Evolutionary conservation across 139 green algal species (phyloP).

Genomic region (Nannochloris sp.): DNA sequence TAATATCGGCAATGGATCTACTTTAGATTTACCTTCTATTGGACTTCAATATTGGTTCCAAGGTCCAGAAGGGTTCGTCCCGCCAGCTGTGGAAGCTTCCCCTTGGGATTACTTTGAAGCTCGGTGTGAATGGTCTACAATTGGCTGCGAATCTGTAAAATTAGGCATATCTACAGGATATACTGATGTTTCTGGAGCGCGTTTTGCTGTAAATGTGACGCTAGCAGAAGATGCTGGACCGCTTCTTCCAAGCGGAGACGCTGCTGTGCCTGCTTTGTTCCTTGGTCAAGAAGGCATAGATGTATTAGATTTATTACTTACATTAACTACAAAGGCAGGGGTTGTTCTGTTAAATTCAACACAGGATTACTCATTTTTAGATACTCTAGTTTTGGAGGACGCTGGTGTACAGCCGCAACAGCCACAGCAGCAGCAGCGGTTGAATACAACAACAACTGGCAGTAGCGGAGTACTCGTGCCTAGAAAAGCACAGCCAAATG

Average conservation of each 20-base stretch:
- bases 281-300: conserved; percentile 7
- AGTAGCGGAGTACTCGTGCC: conserved; percentile 35
- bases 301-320: conserved; percentile 24
- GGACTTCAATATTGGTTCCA: conserved; percentile 59
- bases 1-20: conserved; percentile 30
- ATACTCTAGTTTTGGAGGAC: conserved; percentile 29
- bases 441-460: background rate
- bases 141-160: conserved; percentile 32
- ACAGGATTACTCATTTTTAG: conserved; percentile 53
- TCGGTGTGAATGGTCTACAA: conserved; percentile 26
- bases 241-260: conserved; percentile 17
- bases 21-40: conserved; percentile 23
- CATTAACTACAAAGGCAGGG: conserved; percentile 29
- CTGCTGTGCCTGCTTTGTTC: conserved; percentile 7
- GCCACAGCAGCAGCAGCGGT: background rate
- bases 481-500: conserved; percentile 36
- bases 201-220: conserved; percentile 41
- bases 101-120: conserved; percentile 1
- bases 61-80: background rate
- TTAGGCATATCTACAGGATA: conserved; percentile 32
- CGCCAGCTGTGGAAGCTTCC: background rate
- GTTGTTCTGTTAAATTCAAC: conserved; percentile 34
- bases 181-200: conserved; percentile 21
- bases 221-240: conserved; percentile 23
- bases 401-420: too few species aligned